A percentile compares a stretch with the other conserved stretches of the same genome.
These are phyloP conservation scores for Pedinophyceae sp. DNA, from an alignment of 139 green algal genomes.

Conservation along the genomic window DNA sequence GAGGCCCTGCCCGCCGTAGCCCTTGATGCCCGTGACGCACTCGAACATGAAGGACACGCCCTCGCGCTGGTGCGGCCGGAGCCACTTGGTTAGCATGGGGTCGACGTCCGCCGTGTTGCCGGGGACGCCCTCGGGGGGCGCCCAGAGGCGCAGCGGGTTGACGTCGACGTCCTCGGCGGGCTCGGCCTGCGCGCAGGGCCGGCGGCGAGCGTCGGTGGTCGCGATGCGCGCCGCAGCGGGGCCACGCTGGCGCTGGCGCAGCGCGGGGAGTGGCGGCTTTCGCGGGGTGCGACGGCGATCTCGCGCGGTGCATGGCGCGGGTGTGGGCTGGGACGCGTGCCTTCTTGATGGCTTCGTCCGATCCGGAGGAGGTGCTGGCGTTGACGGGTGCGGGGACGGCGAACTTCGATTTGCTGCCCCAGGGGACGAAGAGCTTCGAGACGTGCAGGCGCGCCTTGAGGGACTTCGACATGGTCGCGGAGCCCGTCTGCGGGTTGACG, in stretches of 20 bases:
- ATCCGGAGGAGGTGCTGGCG: too few species aligned
- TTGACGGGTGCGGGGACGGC: too few species aligned
- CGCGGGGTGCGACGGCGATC: constrained; percentile 2
- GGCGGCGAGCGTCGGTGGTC: background rate
- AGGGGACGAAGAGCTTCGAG: constrained; percentile 7
- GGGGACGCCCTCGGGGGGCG: constrained; percentile 11
- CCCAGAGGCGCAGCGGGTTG: constrained; percentile 69
- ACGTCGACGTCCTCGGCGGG: constrained; percentile 12
- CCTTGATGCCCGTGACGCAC: constrained; percentile 68
- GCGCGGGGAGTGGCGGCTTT: too few species aligned
- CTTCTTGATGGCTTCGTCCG: too few species aligned
- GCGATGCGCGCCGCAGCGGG: background rate
- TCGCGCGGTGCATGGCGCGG: background rate
- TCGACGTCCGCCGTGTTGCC: constrained; percentile 46
- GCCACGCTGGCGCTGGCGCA: background rate
- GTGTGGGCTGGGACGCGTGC: too few species aligned
- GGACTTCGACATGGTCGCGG: background rate
- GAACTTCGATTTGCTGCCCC: constrained; percentile 1
- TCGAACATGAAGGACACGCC: constrained; percentile 99
- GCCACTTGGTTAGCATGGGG: constrained; percentile 64
- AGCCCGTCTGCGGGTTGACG: constrained; percentile 9
- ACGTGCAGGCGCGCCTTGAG: background rate
- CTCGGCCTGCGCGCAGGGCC: constrained; percentile 19
- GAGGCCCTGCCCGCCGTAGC: constrained; percentile 49
- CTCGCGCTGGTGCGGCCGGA: constrained; percentile 87